These are phyloP conservation scores for Calonectria montana DNA, from an alignment of 2,329 filamentous ascomycete genomes.

Conservation along the genomic window DNA sequence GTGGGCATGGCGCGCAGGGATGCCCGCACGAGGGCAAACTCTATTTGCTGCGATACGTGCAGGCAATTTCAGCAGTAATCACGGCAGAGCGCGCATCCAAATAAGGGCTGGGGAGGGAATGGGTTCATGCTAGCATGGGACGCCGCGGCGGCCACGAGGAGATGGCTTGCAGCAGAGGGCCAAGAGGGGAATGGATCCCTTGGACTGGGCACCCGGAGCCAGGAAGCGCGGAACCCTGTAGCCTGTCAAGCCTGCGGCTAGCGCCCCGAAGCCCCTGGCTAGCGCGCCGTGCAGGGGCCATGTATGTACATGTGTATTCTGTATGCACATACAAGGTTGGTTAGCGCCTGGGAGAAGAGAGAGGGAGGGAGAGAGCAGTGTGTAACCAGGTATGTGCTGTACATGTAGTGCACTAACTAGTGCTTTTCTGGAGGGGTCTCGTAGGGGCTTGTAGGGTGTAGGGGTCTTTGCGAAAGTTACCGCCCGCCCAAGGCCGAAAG, in stretches of 20 bases:
- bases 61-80: neutral
- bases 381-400: too few species aligned
- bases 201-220: too few species aligned
- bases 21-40: neutral
- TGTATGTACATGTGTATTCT: too few species aligned
- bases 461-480: neutral
- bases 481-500: conserved; percentile 1
- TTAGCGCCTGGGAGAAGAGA: too few species aligned
- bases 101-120: neutral
- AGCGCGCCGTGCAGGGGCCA: neutral
- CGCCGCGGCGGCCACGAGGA: neutral
- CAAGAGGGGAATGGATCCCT: neutral
- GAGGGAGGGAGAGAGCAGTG: too few species aligned
- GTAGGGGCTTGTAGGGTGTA: neutral
- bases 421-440: too few species aligned
- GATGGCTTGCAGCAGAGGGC: neutral
- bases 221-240: neutral
- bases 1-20: conserved; percentile 1
- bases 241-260: conserved; percentile 2
- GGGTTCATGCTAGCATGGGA: neutral
- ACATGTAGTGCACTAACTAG: too few species aligned
- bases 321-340: too few species aligned
- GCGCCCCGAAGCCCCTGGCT: neutral
- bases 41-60: neutral
- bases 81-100: conserved; percentile 5